Base-by-base conservation (phyloP, 371 early-diverging fungal species). In the Paraphysoderma sedebokerense region DNA sequence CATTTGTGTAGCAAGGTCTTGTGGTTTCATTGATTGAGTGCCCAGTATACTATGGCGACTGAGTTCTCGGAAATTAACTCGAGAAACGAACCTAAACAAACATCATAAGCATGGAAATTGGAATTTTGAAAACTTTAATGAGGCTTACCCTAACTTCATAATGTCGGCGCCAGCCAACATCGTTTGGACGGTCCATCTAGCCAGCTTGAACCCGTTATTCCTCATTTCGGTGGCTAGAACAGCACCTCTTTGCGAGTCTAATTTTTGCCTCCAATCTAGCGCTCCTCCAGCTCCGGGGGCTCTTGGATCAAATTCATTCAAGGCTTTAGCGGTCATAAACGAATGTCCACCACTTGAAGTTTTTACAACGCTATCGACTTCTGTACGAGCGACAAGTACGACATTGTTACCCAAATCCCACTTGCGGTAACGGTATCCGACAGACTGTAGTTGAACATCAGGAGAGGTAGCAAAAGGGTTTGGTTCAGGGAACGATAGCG, bases 221-320 rank as follows among this genome's bases (percentile, higher is more conserved):
- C 85, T 90, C 79, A 92, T 86, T 62, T 95, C 98, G 32, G 89
- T 86, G 17, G 92, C 92, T 49, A 92, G 82, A 30, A 93, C 87
- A 38, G 95, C 95, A 59, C 92, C 98, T 51, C 93, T 84, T 63
- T 90, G 89, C 31, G 85, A 67, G 68, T 92, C 98, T 44, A 95
- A 73, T 67, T 87, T 89, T 63, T 82, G 75, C 53, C 88, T 79
- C 98, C 98, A 97, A 60, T 89, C 85, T 28, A 92, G 75, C 13
- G 87, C 84, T 39, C 84, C 85, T 38, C 87, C 91, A 30, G 81
- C 68, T 27, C 92, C 92, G 49, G 81, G 69, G 24, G 90, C 88
- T 28, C 78, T 66, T 20, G 83, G 66, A 61, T 92, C 95, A 58
- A 87, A 89, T 63, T 96, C 92, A 59, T 90, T 91, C 54, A 93